phyloP scores from a whole-genome alignment of 2,329 filamentous ascomycete species.

The Pyricularia pennisetigena region DNA sequence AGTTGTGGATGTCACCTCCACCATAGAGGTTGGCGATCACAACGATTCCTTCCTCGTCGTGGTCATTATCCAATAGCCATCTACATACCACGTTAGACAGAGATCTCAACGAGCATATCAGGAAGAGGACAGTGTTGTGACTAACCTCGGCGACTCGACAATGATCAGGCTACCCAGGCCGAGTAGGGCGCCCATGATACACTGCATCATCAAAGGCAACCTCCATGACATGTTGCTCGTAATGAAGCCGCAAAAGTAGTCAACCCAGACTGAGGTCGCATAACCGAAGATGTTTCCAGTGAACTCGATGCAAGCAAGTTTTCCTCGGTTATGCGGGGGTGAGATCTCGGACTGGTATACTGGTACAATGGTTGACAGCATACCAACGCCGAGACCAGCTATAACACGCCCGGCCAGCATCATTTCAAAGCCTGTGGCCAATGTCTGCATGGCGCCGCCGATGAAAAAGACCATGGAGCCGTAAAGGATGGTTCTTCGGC shows the following conservation, averaged over 20 bases:
- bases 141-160: conserved; percentile 86
- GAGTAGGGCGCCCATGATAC: conserved; percentile 82
- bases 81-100: conserved; percentile 36
- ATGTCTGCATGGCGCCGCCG: conserved; percentile 77
- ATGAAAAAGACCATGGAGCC: conserved; percentile 81
- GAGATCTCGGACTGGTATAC: conserved; percentile 95
- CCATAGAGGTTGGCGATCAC: conserved; percentile 98
- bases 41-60: conserved; percentile 96
- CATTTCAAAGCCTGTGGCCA: conserved; percentile 75
- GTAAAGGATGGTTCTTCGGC: conserved; percentile 83
- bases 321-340: conserved; percentile 89
- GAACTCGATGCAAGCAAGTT: conserved; percentile 95
- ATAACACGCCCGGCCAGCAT: conserved; percentile 80
- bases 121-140: neutral
- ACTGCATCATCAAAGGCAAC: conserved; percentile 82
- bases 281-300: conserved; percentile 96
- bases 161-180: conserved; percentile 83
- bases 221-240: conserved; percentile 81
- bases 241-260: conserved; percentile 94
- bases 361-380: conserved; percentile 83
- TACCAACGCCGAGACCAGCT: conserved; percentile 78
- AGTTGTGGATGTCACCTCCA: conserved; percentile 87
- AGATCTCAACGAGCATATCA: conserved; percentile 5
- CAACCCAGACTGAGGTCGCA: conserved; percentile 94
- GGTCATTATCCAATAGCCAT: conserved; percentile 95